Evolutionary conservation across 352 stramenopile genomes (phyloP), one percentile per base, ranked within the genome.

Genomic region (Phytopythium kandeliae): DNA sequence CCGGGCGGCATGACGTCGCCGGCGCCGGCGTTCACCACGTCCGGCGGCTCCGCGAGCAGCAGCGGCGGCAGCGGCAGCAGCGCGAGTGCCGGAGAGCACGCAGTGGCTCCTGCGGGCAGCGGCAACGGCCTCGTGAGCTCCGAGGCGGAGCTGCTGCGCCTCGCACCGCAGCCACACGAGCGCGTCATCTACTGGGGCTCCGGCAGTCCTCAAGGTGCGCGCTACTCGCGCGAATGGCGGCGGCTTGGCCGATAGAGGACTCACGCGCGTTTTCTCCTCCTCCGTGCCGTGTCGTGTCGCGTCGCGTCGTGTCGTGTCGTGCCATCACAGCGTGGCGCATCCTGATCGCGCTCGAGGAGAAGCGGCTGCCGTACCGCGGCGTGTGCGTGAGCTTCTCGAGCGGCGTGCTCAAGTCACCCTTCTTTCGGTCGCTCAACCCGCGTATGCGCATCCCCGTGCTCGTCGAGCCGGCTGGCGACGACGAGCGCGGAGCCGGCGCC

Each of bases 101-200:
- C 38, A n/a, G 21, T 24, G 8, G 36, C 38, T 8, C 4, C 34
- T 1, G 48, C 65, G 12, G 46, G 38, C 24, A 50, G 67, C 38
- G 49, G 62, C 36, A 58, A 55, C 33, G 54, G 52, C 16, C 45
- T 70, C 25, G 65, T 86, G 21, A 60, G 54, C 37, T 74, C 60
- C 48, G 78, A 87, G 40, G 69, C 83, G 17, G 73, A 85, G 58
- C 66, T 89, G 61, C 54, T 83, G 42, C 75, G 60, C 43, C 51
- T 67, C 1, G 73, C 71, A n/a, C 76, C 78, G 37, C 62, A 65
- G 52, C 72, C 76, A 10, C 65, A 86, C 53, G 82, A 92, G 50
- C 78, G 82, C 45, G 78, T 92, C 3, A 57, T 92, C 40, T 92
- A 88, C 63, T 92, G 82, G 82, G 82, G 82, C 34, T 92, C 82